Base-by-base conservation (phyloP, 345 rosid genomes). In the Populus simonii region DNA sequence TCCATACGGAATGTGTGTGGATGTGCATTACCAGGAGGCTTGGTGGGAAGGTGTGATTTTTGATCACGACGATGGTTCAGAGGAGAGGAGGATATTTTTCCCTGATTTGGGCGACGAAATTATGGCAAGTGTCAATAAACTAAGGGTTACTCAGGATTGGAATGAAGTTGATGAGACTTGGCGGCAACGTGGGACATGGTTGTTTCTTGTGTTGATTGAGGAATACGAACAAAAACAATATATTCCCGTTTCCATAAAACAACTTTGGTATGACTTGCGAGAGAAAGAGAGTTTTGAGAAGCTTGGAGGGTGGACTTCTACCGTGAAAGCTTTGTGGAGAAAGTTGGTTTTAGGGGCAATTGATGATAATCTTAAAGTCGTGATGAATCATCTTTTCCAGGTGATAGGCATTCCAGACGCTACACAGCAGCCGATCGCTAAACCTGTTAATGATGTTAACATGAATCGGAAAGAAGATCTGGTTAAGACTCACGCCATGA, bases 31-130 rank as follows among this genome's bases (percentile, higher is more conserved):
- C 82, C 65, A 39, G 63, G 94, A 89, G 0, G 87, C 89, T 47
- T 92, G 97, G 97, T 91, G 97, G 98, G 98, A 94, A 86, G 98
- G 98, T 72, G 97, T 94, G 45, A 16, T 92, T 73, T 90, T 91
- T 33, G 94, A 94, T 80, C 80, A 79, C 66, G 80, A 80, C 17
- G 83, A 80, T 76, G 92, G 87, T 47, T 77, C 77, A 1, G 83
- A 83, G 47, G 69, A 85, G 80, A 86, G 96, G 82, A 85, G 68
- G 62, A 78, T 94, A 39, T 92, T 92, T 85, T 94, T 94, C 81
- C 98, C 98, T 1, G 96, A 92, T 79, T 82, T 87, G 76, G 98
- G 98, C 33, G 94, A 94, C 81, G 92, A 94, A 79, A 68, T 88
- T 85, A 39, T 53, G 57, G 68, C 65, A 59, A 77, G 23, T 27